Percentiles rank a stretch among this genome's conserved stretches.
Evolutionary conservation across 148 eudicot species (phyloP).

Genomic region (Pouteria glomerata): DNA sequence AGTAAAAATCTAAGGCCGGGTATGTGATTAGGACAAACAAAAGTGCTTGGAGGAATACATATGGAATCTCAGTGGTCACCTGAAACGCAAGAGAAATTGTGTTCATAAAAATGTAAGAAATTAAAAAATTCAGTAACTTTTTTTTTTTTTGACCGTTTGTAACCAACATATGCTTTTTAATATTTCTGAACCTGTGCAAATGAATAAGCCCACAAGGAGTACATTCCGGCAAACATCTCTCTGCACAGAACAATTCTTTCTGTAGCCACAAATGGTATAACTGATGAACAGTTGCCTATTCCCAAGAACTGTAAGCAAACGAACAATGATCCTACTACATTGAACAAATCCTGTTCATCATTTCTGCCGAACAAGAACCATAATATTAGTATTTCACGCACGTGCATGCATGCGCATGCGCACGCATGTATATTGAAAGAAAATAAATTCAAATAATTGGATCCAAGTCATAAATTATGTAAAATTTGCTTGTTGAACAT

Average conservation of each 20-base stretch:
- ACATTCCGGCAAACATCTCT: constrained; percentile 32
- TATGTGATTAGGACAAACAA: constrained; percentile 19
- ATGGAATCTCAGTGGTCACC: constrained; percentile 11
- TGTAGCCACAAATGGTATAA: constrained; percentile 14
- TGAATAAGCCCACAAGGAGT: constrained; percentile 18
- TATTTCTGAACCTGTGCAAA: constrained; percentile 20
- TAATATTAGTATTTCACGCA: too few relatives aligned
- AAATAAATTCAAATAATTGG: too few relatives aligned
- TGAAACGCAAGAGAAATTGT: neutral
- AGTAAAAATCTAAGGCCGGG: constrained; percentile 6
- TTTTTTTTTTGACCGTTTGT: neutral
- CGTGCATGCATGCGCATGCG: too few relatives aligned
- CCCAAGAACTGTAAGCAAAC: constrained; percentile 12
- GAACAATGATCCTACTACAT: constrained; percentile 20
- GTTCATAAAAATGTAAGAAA: neutral
- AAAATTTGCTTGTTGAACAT: too few relatives aligned
- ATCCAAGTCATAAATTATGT: too few relatives aligned
- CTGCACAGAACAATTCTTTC: constrained; percentile 19
- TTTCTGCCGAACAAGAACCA: constrained; percentile 9
- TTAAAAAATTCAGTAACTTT: too few relatives aligned
- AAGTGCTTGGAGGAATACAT: constrained; percentile 7
- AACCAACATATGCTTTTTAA: too few relatives aligned
- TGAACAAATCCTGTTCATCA: constrained; percentile 20
- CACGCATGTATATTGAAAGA: too few relatives aligned
- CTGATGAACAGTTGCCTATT: constrained; percentile 18